Percentiles rank a stretch among this genome's conserved stretches.
Conservation (phyloP, 2,329 filamentous ascomycete species). For the Botrytis squamosa region DNA sequence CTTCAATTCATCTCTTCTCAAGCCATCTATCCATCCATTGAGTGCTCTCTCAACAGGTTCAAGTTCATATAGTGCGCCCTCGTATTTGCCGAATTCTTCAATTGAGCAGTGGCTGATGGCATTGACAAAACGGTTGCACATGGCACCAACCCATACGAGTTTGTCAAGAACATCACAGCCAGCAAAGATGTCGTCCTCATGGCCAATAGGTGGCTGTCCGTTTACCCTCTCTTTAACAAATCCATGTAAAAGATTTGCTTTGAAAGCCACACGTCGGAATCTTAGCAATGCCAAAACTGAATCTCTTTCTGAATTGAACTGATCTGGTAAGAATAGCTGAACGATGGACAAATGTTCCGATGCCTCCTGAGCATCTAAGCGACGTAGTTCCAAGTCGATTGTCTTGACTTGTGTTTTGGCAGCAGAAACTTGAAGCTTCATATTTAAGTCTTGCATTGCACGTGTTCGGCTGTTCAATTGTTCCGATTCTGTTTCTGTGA, state of each 20-base stretch:
- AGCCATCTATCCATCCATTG: conserved; percentile 81
- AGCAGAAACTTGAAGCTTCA: conserved; percentile 87
- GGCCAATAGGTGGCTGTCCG: conserved; percentile 62
- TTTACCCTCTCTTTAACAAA: conserved; percentile 78
- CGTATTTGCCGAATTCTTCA: conserved; percentile 75
- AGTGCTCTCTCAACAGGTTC: conserved; percentile 88
- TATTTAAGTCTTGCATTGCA: conserved; percentile 94
- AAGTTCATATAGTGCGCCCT: conserved; percentile 79
- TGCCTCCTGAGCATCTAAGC: conserved; percentile 85
- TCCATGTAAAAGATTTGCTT: conserved; percentile 73
- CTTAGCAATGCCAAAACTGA: conserved; percentile 85
- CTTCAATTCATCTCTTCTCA: conserved; percentile 82
- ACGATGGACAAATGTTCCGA: conserved; percentile 85
- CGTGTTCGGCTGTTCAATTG: conserved; percentile 84
- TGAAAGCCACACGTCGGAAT: conserved; percentile 86
- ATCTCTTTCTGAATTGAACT: conserved; percentile 75
- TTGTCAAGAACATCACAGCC: conserved; percentile 82
- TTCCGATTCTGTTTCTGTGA: conserved; percentile 89
- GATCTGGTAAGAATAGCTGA: conserved; percentile 83
- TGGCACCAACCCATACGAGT: conserved; percentile 76
- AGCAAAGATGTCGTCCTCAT: conserved; percentile 76
- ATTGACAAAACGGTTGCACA: conserved; percentile 81
- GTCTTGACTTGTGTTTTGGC: conserved; percentile 92
- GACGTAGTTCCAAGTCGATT: conserved; percentile 84
- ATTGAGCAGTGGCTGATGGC: conserved; percentile 76